Evolutionary conservation across 352 stramenopile species (phyloP).

Genomic region (Globisporangium iwayamae): DNA sequence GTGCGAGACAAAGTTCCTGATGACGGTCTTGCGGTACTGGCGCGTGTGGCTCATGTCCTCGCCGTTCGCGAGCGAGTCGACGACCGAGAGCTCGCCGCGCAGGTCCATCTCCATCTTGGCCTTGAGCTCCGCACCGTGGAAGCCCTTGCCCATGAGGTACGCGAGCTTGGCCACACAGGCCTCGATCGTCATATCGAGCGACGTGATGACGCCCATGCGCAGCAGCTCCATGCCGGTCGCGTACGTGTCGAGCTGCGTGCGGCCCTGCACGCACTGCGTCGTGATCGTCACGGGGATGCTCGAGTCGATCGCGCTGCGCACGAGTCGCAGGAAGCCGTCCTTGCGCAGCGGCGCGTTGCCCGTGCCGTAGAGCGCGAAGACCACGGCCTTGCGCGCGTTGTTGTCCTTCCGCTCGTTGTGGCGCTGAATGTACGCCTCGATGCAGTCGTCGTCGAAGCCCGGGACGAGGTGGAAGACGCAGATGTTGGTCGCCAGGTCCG

Average conservation of each 20-base stretch:
- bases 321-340: constrained; percentile 83
- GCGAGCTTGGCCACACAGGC: constrained; percentile 91
- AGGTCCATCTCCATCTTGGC: constrained; percentile 82
- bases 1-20: constrained; percentile 72
- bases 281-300: constrained; percentile 91
- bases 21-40: constrained; percentile 72
- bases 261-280: constrained; percentile 93
- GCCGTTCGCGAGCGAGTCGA: constrained; percentile 55
- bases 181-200: constrained; percentile 96
- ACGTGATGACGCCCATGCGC: constrained; percentile 92
- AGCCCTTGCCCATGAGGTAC: constrained; percentile 93
- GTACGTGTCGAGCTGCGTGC: constrained; percentile 92
- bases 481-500: constrained; percentile 90
- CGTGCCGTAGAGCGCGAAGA: constrained; percentile 95
- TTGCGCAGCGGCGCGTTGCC: constrained; percentile 92
- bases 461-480: constrained; percentile 91
- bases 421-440: constrained; percentile 73
- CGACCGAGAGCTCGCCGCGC: constrained; percentile 75
- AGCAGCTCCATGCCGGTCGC: constrained; percentile 89
- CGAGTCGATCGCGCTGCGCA: constrained; percentile 71
- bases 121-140: constrained; percentile 59
- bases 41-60: constrained; percentile 60
- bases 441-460: constrained; percentile 85
- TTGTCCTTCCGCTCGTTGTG: constrained; percentile 40
- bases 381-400: constrained; percentile 53